Evolutionary conservation across 2,329 filamentous ascomycete species (phyloP), one percentile per base, ranked within the genome.

Genomic region (Colletotrichum orchidophilum): DNA sequence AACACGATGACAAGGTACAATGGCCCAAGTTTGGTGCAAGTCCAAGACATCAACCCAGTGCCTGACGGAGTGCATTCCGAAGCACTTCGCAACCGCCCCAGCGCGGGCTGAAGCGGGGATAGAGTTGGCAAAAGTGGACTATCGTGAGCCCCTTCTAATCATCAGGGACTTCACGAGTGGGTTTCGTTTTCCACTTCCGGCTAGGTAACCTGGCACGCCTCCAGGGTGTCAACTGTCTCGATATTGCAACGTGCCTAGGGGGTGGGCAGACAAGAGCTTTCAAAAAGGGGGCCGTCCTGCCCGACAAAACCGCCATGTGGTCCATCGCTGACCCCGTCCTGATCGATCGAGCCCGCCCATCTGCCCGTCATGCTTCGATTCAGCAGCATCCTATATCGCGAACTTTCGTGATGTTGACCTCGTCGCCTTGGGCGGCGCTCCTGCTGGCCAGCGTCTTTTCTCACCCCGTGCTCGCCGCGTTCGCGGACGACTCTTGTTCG

Each of bases 381-480:
- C 49, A 70, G 31, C 60, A 64, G 59, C 33, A 57, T 29, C 33
- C 57, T 42, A 42, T 29, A 60, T 64, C 60, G 61, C 54, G 49
- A 61, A 33, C 24, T 54, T 24, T 72, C 49, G 66, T 72, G 65
- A 72, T 71, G 69, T 68, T 65, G 39, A 59, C 61, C 24, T 55
- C 61, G 60, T 54, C 59, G 70, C 66, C 66, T 29, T 70, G 65
- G 65, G 42, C 49, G 66, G 59, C 65, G 59, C 54, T 70, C 54
- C 59, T 70, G 59, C 61, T 72, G 66, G 70, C 66, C 66, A 70
- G 70, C 70, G 54, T 70, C 70, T 53, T 72, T 63, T 70, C 46
- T 55, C 24, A 46, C 18, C 24, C 61, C 35, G 66, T 42, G 15
- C 50, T 60, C 49, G 70, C 61, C 35, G 66, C 52, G 15, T 39